phyloP scores from a whole-genome alignment of 2,329 filamentous ascomycete species.

The Colletotrichum sp. region DNA sequence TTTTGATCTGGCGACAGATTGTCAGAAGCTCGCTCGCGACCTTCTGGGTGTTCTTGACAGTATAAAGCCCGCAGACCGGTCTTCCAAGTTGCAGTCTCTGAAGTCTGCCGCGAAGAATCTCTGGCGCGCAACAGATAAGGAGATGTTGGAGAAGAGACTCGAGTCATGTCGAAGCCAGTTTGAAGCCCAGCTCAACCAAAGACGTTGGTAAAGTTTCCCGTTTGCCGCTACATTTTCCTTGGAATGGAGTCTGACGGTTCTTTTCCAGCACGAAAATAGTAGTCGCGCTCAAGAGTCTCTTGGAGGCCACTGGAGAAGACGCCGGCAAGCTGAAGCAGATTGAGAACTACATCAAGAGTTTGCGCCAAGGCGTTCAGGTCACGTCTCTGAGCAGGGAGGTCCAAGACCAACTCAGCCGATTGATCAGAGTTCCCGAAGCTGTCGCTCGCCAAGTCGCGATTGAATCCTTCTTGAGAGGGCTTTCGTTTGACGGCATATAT shows the following conservation, averaged over 20 bases:
- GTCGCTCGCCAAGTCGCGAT: rapidly evolving
- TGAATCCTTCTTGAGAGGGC: rapidly evolving
- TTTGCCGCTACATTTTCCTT: background rate
- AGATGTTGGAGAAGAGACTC: background rate
- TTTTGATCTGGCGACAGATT: rapidly evolving
- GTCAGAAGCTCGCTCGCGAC: background rate
- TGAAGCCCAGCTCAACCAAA: background rate
- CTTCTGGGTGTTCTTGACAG: background rate
- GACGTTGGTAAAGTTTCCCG: background rate
- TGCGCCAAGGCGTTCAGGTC: background rate
- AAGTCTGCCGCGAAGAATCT: background rate
- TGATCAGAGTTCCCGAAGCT: background rate
- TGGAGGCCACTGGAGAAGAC: rapidly evolving
- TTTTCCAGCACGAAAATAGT: background rate
- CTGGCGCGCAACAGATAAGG: background rate
- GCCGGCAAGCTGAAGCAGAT: background rate
- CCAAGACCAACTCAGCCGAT: background rate
- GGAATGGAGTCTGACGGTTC: too few species aligned
- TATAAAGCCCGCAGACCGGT: background rate
- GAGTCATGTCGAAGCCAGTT: background rate
- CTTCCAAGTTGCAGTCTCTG: background rate
- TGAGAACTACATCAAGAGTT: rapidly evolving
- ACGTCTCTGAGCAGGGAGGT: background rate
- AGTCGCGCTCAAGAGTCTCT: rapidly evolving
- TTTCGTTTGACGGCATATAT: background rate